Conservation (phyloP, 805 yeast genomes). For the Metschnikowia borealis region DNA sequence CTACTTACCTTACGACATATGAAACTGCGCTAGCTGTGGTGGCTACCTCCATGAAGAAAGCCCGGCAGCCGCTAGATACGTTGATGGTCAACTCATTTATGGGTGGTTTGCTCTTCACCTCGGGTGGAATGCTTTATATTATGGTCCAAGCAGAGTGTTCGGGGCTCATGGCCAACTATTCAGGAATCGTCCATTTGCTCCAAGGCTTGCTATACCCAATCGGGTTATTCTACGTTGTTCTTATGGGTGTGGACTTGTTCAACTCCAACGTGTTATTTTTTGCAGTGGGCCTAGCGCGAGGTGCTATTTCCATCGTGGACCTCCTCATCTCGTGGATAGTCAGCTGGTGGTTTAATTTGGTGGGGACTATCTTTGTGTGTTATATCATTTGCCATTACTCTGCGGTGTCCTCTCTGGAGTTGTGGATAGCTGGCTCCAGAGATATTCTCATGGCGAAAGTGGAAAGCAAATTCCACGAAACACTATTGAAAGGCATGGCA, state of each 20-base stretch:
- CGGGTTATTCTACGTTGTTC: constrained; percentile 70
- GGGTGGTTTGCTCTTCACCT: constrained; percentile 65
- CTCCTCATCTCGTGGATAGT: constrained; percentile 60
- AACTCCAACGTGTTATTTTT: constrained; percentile 73
- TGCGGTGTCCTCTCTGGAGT: constrained; percentile 40
- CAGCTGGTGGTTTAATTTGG: constrained; percentile 65
- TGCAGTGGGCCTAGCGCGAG: constrained; percentile 62
- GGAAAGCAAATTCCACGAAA: constrained; percentile 51
- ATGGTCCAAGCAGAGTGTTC: constrained; percentile 52
- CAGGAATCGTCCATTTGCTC: constrained; percentile 50
- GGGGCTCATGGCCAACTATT: constrained; percentile 35
- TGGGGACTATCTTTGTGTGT: constrained; percentile 59
- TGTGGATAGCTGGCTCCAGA: constrained; percentile 46
- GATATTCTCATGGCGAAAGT: constrained; percentile 44
- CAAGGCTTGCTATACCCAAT: constrained; percentile 66
- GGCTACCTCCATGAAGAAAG: constrained; percentile 81
- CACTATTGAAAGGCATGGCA: constrained; percentile 65
- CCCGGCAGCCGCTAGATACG: constrained; percentile 59
- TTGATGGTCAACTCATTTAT: constrained; percentile 60
- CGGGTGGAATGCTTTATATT: constrained; percentile 70
- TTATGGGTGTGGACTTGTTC: constrained; percentile 71
- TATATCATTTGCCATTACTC: constrained; percentile 60
- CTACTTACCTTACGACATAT: constrained; percentile 63
- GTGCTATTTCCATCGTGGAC: constrained; percentile 66
- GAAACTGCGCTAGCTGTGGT: constrained; percentile 82